Base-by-base conservation (phyloP, 2,329 filamentous ascomycete species). In the Xylariaceae sp. region DNA sequence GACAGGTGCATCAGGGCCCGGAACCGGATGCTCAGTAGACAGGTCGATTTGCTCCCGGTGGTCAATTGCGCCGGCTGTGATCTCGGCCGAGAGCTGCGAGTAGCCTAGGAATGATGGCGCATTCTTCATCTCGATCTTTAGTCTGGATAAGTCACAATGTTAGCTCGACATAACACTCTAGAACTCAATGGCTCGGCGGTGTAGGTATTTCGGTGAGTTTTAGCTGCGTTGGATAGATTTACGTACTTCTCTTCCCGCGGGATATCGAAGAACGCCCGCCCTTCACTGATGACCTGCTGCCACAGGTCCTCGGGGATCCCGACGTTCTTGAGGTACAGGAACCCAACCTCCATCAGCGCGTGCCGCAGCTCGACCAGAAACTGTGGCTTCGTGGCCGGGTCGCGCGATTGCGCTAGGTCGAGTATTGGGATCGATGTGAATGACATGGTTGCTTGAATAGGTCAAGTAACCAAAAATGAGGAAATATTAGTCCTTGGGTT, bases 21-120 rank as follows among this genome's bases (percentile, higher is more conserved):
- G 90, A 1, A 88, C 46, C 0, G 87, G 79, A 66, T 95, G 90
- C 49, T 91, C 87, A 0, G 92, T 96, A 0, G 90, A 91, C 48
- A 96, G 82, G 73, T 96, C 92, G 60, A 96, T 88, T 72, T 96
- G 92, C 73, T 96, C 92, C 48, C 92, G 83, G 78, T 92, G 89
- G 75, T 96, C 92, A 66, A 85, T 82, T 46, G 84, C 82, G 63
- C 88, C 86, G 17, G 90, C 90, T 4, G 92, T 96, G 67, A 88
- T 82, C 70, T 89, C 87, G 61, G 86, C 85, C 3, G 83, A 82
- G 51, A 89, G 82, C 21, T 79, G 81, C 26, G 86, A 87, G 74
- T 89, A 89, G 55, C 87, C 87, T 16, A 91, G 79, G 73, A 91
- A 91, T 7, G 87, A 89, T 3, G 84, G 81, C 2, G 86, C 86